phyloP scores from a whole-genome alignment of 2,329 filamentous ascomycete species.

The Apiospora malaysiana region DNA sequence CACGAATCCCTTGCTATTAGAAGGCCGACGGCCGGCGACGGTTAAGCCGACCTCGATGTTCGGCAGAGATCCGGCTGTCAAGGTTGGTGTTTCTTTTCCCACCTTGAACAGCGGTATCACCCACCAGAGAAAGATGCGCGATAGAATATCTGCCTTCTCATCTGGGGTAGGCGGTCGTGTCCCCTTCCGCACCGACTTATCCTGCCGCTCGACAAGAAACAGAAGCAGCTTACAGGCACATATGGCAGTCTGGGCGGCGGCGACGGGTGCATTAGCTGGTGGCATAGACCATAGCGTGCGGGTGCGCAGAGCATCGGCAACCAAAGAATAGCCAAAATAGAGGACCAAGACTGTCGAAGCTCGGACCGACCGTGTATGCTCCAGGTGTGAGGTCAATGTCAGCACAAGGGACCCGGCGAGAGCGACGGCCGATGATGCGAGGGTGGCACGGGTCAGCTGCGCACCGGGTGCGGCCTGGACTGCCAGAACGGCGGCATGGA shows the following conservation, averaged over 20 bases:
- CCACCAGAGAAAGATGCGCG: too few relatives aligned
- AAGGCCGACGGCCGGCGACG: constrained; percentile 33
- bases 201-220: neutral
- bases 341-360: neutral
- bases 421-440: constrained; percentile 9
- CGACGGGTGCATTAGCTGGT: neutral
- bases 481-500: neutral
- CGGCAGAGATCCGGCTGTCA: constrained; percentile 30
- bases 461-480: neutral
- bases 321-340: neutral
- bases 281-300: neutral
- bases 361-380: neutral
- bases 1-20: constrained; percentile 33
- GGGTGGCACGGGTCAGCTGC: constrained; percentile 12
- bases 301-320: neutral
- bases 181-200: too few relatives aligned
- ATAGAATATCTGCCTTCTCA: too few relatives aligned
- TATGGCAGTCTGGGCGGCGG: constrained; percentile 28
- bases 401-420: constrained; percentile 16
- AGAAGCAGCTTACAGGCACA: constrained; percentile 6
- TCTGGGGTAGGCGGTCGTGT: too few relatives aligned
- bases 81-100: constrained; percentile 27
- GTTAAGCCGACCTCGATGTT: constrained; percentile 40
- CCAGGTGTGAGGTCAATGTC: neutral
- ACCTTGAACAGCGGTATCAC: too few relatives aligned